Base-by-base conservation (phyloP, 2,329 filamentous ascomycete genomes). In the Colletotrichum tofieldiae region DNA sequence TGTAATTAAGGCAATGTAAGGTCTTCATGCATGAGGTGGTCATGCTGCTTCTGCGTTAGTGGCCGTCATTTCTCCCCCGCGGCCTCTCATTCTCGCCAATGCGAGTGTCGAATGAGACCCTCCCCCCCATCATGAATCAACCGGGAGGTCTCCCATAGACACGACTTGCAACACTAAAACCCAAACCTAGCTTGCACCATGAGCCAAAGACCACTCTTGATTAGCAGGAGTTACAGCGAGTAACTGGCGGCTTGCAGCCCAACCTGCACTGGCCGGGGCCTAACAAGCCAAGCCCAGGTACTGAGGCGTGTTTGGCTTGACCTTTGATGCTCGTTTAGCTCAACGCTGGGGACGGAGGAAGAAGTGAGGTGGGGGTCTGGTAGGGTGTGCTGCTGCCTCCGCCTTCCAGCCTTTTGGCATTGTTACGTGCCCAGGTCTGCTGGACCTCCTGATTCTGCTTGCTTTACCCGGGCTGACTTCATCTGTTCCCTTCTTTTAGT, bases 241-340 rank as follows among this genome's bases (percentile, higher is more conserved):
- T 67, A 73, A 74, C 74, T 78, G 76, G 77, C 76, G 72, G 74
- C 75, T 79, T 77, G 77, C 78, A 79, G 77, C 77, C 77, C 77
- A 78, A 78, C 75, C 71, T 75, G 39, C 39, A 41, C 39, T 29
- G 18, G 29, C 43, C 35, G 20, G 32, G 65, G 52, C 65, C 59
- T 29, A 56, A 56, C 41, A 18, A 56, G 29, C 37, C 47, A 35
- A 54, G n/a, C 23, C 61, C 23, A 43, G 52, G 37, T 18, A 18
- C 37, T 41, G 37, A 41, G 23, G 67, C 54, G 29, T 14, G 26
- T 51, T 39, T 18, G n/a, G 37, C 32, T 26, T 39, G 32, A 37
- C 32, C 16, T 23, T 51, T 47, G 32, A 62, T 62, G 32, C 58
- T 35, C 45, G 18, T 41, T 41, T n/a, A 41, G 35, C 29, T 55